phyloP scores from a whole-genome alignment of 176 grass and related monocot species.

The Avena sativa region DNA sequence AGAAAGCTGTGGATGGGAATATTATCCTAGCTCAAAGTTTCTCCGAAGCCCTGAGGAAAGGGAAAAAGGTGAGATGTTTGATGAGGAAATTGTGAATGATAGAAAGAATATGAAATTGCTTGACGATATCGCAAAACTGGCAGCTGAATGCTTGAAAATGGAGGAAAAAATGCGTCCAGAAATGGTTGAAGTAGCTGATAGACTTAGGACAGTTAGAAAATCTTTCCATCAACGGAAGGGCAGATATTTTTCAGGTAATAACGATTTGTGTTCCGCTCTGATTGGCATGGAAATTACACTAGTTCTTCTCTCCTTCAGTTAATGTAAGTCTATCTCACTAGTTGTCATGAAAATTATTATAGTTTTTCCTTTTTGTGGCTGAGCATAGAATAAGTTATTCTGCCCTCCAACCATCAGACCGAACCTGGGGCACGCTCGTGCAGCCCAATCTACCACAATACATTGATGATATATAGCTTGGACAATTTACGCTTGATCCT shows the following conservation, averaged over 20 bases:
- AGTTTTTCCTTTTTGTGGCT: neutral
- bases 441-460: neutral
- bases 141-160: neutral
- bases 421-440: neutral
- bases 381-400: neutral
- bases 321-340: neutral
- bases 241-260: neutral
- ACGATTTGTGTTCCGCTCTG: neutral
- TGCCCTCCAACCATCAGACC: neutral
- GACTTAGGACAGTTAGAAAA: neutral
- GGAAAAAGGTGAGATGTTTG: slow-evolving; percentile 14
- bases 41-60: neutral
- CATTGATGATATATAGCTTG: neutral
- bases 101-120: neutral
- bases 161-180: neutral
- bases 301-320: neutral
- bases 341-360: neutral
- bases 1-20: neutral
- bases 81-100: neutral
- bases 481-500: neutral
- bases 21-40: neutral
- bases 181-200: slow-evolving; percentile 14
- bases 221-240: neutral
- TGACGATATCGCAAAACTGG: neutral
- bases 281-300: neutral